Base-by-base conservation (phyloP, 352 stramenopile genomes). In the Globisporangium viniferum region DNA sequence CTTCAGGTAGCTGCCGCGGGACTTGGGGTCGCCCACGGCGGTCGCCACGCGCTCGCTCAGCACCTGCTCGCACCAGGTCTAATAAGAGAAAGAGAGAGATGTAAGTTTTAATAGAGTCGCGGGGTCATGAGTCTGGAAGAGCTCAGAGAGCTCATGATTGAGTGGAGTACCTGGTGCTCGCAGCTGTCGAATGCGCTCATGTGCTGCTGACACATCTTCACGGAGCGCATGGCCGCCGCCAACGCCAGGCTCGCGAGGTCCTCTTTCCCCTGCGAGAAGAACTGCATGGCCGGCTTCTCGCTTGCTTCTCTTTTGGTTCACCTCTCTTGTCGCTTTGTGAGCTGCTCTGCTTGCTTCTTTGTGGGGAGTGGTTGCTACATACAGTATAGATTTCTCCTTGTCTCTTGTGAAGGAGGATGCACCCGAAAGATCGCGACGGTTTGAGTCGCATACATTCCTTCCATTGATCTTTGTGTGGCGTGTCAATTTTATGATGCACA, bases 1-100 rank as follows among this genome's bases (percentile, higher is more conserved):
- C 64, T 89, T 86, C 7, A 93, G 64, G 56, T 91, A 93, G 35
- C 74, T 75, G 12, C 84, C 84, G 5, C 81, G 70, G 20, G 79
- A 74, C 72, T 93, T 81, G 1, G 84, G 84, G 5, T 82, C 68
- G 24, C 77, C 76, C 20, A 93, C 82, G 39, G 78, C 59, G 22
- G 60, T 48, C 12, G 24, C 27, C 15, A 53, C 12, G 9, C 41
- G 61, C 27, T 55, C 61, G 36, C 60, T 58, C 53, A 64, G 10
- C 3, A 69, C 53, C 44, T 68, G 29, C 36, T 49, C 41, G 15
- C 62, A 69, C 61, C 67, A 69, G 41, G 39, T 18, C 54, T 72
- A 41, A 9, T 0, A 20, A 54, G 10, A 27, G 20, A 41, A 14
- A n/a, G 3, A 41, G 20, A 61, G 4, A 15, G 4, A 44, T 33